Percentiles rank a stretch among this genome's conserved stretches.
These are phyloP conservation scores for Betula pendula DNA, from an alignment of 306 rosid genomes.

Conservation along the genomic window DNA sequence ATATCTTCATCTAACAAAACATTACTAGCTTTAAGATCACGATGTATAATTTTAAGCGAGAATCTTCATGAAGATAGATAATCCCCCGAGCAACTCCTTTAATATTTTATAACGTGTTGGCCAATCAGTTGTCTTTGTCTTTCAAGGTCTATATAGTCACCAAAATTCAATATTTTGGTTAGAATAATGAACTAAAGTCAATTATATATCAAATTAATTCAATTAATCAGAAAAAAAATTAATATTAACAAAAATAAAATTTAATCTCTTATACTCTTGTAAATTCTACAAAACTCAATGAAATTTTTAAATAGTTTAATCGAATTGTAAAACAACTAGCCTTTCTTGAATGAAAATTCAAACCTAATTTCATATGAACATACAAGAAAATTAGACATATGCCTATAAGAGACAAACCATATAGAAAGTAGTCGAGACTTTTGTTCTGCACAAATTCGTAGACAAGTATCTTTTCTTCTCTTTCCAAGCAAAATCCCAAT, in stretches of 20 bases:
- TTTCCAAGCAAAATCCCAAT: conserved; percentile 33
- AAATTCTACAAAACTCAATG: background rate
- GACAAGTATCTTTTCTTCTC: conserved; percentile 43
- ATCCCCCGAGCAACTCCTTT: conserved; percentile 38
- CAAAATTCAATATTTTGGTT: too few species aligned
- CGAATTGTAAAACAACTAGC: background rate
- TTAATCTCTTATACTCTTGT: background rate
- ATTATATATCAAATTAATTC: too few species aligned
- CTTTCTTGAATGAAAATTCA: background rate
- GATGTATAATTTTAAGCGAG: conserved; percentile 35
- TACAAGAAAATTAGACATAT: background rate
- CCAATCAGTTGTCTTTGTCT: conserved; percentile 41
- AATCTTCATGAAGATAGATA: conserved; percentile 43
- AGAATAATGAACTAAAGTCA: too few species aligned
- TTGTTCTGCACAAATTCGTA: conserved; percentile 39
- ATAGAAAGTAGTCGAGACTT: conserved; percentile 37
- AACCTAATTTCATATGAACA: background rate
- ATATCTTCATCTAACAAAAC: conserved; percentile 31
- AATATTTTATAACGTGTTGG: conserved; percentile 30
- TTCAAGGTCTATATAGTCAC: conserved; percentile 23
- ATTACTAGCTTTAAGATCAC: conserved; percentile 39
- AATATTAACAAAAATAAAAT: too few species aligned
- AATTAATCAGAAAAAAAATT: too few species aligned
- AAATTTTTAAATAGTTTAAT: background rate
- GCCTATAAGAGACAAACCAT: background rate